phyloP scores from a whole-genome alignment of 495 filamentous ascomycete genomes.

The Podospora conica region DNA sequence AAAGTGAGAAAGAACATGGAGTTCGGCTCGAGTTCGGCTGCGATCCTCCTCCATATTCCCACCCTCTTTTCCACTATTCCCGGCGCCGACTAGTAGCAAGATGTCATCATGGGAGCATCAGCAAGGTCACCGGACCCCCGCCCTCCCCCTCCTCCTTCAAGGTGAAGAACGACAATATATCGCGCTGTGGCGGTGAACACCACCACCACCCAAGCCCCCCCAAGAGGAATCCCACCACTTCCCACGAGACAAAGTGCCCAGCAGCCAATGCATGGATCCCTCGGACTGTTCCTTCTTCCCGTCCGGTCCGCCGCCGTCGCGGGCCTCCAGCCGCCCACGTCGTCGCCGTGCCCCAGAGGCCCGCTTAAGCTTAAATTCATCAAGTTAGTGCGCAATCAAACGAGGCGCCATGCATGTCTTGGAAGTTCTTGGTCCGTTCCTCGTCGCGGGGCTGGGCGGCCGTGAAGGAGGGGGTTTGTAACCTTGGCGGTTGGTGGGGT shows the following conservation, averaged over 20 bases:
- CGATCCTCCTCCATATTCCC: neutral
- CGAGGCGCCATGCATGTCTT: slow-evolving; percentile 16
- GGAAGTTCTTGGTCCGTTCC: neutral
- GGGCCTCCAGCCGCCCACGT: slow-evolving; percentile 12
- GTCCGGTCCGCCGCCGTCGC: neutral
- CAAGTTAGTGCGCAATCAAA: slow-evolving; percentile 20
- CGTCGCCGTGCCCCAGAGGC: slow-evolving; percentile 1
- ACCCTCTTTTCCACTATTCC: neutral
- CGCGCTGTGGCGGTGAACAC: neutral
- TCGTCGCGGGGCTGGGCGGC: neutral
- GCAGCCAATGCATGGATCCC: too few relatives aligned
- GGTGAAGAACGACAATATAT: neutral
- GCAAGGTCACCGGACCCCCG: neutral
- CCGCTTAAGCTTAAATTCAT: slow-evolving; percentile 25
- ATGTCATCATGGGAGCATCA: neutral
- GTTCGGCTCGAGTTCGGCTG: too few relatives aligned
- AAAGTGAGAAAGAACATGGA: too few relatives aligned
- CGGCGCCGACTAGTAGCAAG: neutral
- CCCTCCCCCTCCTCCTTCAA: neutral
- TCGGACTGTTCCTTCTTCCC: slow-evolving; percentile 11
- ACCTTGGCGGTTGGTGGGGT: neutral
- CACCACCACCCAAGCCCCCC: neutral
- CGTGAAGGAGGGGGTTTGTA: neutral
- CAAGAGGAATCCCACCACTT: too few relatives aligned
- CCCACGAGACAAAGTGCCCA: too few relatives aligned